A percentile compares a stretch with the other conserved stretches of the same genome.
Conservation (phyloP, 2,329 filamentous ascomycete species). For the Boeremia lycopersici region DNA sequence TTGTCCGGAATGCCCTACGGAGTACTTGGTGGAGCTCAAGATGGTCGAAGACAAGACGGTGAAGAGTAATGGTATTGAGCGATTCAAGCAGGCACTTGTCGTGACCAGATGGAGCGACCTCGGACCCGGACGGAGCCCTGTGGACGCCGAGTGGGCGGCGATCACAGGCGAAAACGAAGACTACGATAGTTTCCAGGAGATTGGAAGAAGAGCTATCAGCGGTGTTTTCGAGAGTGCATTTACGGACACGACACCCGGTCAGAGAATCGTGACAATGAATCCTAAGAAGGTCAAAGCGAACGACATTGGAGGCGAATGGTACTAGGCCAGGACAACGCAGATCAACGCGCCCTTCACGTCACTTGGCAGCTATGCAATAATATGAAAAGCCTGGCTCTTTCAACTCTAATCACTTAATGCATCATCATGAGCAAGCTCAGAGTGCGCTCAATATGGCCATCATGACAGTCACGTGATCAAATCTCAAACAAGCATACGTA, state of each 20-base stretch:
- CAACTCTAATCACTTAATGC: neutral
- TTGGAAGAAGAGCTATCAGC: conserved; percentile 62
- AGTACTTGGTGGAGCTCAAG: conserved; percentile 67
- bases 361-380: neutral
- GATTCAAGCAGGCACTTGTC: conserved; percentile 65
- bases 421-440: neutral
- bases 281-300: conserved; percentile 60
- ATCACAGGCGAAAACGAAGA: conserved; percentile 50
- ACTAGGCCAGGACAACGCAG: conserved; percentile 46
- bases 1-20: conserved; percentile 66
- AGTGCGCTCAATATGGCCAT: too few species aligned
- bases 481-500: too few species aligned
- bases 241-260: conserved; percentile 62
- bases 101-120: conserved; percentile 68
- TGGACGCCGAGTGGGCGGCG: conserved; percentile 59
- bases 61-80: conserved; percentile 46
- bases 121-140: conserved; percentile 56
- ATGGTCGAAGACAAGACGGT: conserved; percentile 60
- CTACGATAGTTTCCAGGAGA: conserved; percentile 61
- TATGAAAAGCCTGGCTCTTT: neutral
- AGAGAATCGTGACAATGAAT: conserved; percentile 64
- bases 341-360: neutral
- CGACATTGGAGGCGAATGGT: conserved; percentile 64
- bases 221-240: conserved; percentile 65
- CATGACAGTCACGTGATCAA: neutral